Conservation (phyloP, 2,329 filamentous ascomycete species). For the Xylaria sp. region DNA sequence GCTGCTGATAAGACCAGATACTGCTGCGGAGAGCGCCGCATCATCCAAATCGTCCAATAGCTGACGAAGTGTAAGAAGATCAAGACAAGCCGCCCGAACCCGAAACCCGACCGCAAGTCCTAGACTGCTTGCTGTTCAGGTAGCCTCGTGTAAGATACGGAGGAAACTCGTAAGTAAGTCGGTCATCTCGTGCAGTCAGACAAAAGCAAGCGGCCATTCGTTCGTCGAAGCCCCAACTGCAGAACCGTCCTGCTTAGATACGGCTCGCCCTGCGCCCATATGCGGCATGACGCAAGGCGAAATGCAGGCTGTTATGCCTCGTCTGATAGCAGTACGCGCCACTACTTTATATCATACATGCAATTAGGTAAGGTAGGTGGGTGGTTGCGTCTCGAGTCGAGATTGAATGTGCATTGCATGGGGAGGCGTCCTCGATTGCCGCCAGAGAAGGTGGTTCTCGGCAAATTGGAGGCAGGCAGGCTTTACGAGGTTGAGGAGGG, state of each 20-base stretch:
- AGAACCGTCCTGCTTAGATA: neutral
- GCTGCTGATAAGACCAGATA: neutral
- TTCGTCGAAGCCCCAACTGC: too few relatives aligned
- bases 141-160: neutral
- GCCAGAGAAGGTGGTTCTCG: conserved; percentile 8
- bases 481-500: neutral
- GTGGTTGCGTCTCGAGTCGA: neutral
- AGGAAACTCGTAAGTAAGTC: neutral
- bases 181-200: neutral
- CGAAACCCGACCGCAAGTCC: neutral
- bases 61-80: neutral
- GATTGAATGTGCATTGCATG: conserved; percentile 15
- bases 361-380: conserved; percentile 10
- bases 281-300: neutral
- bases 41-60: neutral
- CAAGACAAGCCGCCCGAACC: neutral
- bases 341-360: neutral
- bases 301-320: neutral
- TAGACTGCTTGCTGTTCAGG: neutral
- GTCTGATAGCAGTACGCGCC: neutral
- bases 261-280: conserved; percentile 7
- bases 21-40: conserved; percentile 2
- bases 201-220: neutral
- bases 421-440: conserved; percentile 23
- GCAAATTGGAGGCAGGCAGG: conserved; percentile 8